Percentiles rank a stretch among this genome's conserved stretches.
Evolutionary conservation across 2,329 filamentous ascomycete genomes (phyloP).

Genomic region (Aspergillus felis): DNA sequence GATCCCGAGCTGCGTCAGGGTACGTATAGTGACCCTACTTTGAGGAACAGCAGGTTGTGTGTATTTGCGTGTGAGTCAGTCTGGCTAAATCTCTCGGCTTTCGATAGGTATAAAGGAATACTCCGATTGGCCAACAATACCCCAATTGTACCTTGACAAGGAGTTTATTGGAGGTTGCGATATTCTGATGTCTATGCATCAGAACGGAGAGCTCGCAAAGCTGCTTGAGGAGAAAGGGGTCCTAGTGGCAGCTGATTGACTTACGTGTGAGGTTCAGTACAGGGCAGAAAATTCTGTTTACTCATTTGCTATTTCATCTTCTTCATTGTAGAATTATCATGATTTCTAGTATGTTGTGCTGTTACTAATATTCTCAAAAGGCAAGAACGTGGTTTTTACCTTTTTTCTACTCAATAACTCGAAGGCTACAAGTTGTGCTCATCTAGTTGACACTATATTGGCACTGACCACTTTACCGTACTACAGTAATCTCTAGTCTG

Average conservation of each 20-base stretch:
- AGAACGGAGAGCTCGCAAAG: constrained; percentile 89
- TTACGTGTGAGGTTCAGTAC: not conserved
- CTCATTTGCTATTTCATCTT: not conserved
- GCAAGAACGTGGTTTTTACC: not conserved
- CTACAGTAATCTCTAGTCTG: not conserved
- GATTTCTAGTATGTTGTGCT: not conserved
- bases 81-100: constrained; percentile 2
- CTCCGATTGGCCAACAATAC: constrained; percentile 98
- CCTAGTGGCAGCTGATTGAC: constrained; percentile 59
- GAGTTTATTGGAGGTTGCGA: constrained; percentile 98
- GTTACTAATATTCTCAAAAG: not conserved
- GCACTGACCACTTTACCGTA: not conserved
- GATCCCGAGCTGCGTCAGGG: constrained; percentile 80
- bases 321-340: not conserved
- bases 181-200: constrained; percentile 94
- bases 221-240: constrained; percentile 88
- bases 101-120: constrained; percentile 90
- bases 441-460: not conserved
- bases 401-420: not conserved
- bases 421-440: not conserved
- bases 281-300: not conserved
- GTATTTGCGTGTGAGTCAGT: not conserved
- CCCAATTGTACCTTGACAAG: constrained; percentile 90
- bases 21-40: constrained; percentile 38
- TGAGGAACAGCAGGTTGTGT: not conserved